Evolutionary conservation across 2,329 filamentous ascomycete species (phyloP).

Genomic region (Cercospora brassicicola): DNA sequence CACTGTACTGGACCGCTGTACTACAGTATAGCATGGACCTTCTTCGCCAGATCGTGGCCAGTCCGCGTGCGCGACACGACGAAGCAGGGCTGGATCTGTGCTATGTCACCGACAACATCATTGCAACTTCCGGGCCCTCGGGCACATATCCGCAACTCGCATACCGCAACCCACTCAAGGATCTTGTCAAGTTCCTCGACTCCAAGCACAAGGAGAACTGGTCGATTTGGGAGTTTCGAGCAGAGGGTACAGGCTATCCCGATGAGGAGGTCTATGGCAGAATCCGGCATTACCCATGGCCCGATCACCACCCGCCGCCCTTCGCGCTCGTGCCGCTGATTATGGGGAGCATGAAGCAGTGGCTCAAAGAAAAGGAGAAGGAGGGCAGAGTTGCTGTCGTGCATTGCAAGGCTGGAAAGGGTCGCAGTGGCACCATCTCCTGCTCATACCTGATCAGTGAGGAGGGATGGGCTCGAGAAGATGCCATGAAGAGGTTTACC

Average conservation of each 20-base stretch:
- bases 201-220: conserved; percentile 78
- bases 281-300: conserved; percentile 91
- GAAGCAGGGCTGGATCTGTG: conserved; percentile 91
- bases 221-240: conserved; percentile 97
- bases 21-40: conserved; percentile 43
- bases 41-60: conserved; percentile 86
- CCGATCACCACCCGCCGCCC: conserved; percentile 94
- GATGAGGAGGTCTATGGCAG: conserved; percentile 83
- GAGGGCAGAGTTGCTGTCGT: conserved; percentile 75
- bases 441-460: conserved; percentile 90
- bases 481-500: conserved; percentile 69
- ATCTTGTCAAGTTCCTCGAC: conserved; percentile 85
- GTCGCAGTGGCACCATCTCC: conserved; percentile 81
- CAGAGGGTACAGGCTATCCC: conserved; percentile 92
- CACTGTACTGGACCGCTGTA: background rate
- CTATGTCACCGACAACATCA: conserved; percentile 84
- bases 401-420: conserved; percentile 97
- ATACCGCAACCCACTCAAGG: conserved; percentile 89
- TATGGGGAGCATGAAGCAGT: conserved; percentile 88
- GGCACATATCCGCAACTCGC: conserved; percentile 86
- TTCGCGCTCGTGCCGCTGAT: conserved; percentile 86
- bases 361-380: conserved; percentile 62
- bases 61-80: conserved; percentile 77
- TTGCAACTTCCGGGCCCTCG: conserved; percentile 80
- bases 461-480: conserved; percentile 66